These are phyloP conservation scores for Anisogramma anomala DNA, from an alignment of 2,329 filamentous ascomycete genomes.

Conservation along the genomic window DNA sequence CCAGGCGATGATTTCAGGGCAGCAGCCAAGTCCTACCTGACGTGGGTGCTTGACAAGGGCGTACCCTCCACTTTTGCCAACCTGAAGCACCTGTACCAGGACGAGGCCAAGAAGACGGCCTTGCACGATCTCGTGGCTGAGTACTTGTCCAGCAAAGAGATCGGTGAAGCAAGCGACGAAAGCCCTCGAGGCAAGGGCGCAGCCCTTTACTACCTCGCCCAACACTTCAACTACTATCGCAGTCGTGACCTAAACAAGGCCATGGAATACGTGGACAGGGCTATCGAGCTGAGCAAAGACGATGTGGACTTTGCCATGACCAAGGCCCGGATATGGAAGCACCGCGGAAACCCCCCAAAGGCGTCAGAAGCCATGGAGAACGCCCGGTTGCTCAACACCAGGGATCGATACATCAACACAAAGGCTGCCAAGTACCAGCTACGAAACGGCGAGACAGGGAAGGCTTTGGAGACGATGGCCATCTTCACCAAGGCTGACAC, in stretches of 20 bases:
- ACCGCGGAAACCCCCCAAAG: conserved; percentile 65
- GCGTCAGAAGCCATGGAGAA: conserved; percentile 82
- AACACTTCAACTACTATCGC: conserved; percentile 89
- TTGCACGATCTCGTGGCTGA: conserved; percentile 67
- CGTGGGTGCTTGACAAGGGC: conserved; percentile 78
- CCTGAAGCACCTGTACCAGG: conserved; percentile 81
- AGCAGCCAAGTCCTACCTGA: conserved; percentile 68
- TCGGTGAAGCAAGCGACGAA: conserved; percentile 32
- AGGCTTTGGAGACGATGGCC: conserved; percentile 76
- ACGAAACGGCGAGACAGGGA: conserved; percentile 80
- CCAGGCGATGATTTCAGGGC: conserved; percentile 66
- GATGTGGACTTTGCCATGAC: conserved; percentile 91
- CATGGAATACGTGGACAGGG: conserved; percentile 68
- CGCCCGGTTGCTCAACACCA: conserved; percentile 73
- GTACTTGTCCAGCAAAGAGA: conserved; percentile 51
- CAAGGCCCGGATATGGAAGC: conserved; percentile 89
- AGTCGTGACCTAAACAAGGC: conserved; percentile 79
- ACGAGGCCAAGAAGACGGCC: conserved; percentile 63
- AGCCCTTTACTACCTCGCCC: conserved; percentile 83
- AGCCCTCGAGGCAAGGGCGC: conserved; percentile 58
- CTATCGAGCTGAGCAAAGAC: conserved; percentile 65
- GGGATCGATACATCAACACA: conserved; percentile 95
- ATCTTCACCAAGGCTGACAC: conserved; percentile 91
- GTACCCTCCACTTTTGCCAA: conserved; percentile 96
- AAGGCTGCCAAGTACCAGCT: conserved; percentile 96